Conservation (phyloP, 805 yeast genomes). For the Yarrowia divulgata region DNA sequence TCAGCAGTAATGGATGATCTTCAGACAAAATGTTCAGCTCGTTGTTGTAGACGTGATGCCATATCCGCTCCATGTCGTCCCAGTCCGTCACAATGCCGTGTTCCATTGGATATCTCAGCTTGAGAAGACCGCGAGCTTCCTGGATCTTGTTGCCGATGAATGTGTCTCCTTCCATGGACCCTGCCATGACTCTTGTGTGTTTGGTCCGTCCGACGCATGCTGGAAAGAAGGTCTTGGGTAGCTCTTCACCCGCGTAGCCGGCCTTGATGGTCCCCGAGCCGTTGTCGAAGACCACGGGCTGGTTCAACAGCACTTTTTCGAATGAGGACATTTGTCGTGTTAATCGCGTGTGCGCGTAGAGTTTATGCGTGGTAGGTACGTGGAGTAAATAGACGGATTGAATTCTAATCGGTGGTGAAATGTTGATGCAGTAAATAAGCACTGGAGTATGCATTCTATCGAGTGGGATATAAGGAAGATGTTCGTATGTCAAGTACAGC, state of each 20-base stretch:
- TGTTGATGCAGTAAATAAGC: too few relatives aligned
- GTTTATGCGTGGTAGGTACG: slow-evolving; percentile 15
- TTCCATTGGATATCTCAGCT: slow-evolving; percentile 71
- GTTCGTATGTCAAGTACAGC: too few relatives aligned
- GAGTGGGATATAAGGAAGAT: too few relatives aligned
- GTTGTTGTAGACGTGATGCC: slow-evolving; percentile 71
- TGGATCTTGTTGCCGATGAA: slow-evolving; percentile 82
- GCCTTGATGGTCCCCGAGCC: slow-evolving; percentile 85
- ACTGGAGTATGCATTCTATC: too few relatives aligned
- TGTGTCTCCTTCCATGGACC: slow-evolving; percentile 66
- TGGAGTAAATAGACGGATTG: not conserved
- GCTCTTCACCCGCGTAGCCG: slow-evolving; percentile 92
- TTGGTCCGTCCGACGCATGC: slow-evolving; percentile 80
- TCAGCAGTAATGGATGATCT: slow-evolving; percentile 85
- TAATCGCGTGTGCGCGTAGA: slow-evolving; percentile 13
- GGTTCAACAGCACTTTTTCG: slow-evolving; percentile 59
- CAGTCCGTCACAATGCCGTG: slow-evolving; percentile 84
- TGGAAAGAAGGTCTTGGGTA: slow-evolving; percentile 71
- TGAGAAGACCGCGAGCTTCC: slow-evolving; percentile 76
- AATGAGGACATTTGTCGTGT: slow-evolving; percentile 43
- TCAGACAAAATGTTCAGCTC: slow-evolving; percentile 66
- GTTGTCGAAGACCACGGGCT: slow-evolving; percentile 79
- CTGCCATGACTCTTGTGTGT: slow-evolving; percentile 83
- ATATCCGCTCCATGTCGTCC: slow-evolving; percentile 83
- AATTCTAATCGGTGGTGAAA: not conserved